Evolutionary conservation across 1,139 yeast genomes (phyloP).

Genomic region (Scheffersomyces insectosa): DNA sequence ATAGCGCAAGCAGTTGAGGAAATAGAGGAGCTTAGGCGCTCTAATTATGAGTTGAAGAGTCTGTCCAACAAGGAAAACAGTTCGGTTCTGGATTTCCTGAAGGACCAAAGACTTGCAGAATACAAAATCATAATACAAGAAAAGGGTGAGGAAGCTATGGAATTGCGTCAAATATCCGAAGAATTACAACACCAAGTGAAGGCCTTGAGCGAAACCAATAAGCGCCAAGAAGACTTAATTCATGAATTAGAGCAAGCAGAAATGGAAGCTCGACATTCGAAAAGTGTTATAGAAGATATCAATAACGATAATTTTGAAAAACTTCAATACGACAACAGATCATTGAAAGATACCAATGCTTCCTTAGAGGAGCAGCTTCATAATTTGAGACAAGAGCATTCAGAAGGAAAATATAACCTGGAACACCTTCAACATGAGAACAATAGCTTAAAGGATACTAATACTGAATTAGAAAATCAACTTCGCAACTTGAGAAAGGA

Average conservation of each 20-base stretch:
- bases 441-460: background rate
- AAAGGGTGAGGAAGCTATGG: conserved; percentile 13
- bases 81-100: background rate
- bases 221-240: too few species aligned
- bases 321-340: too few species aligned
- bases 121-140: conserved; percentile 12
- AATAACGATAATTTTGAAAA: too few species aligned
- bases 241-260: too few species aligned
- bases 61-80: conserved; percentile 19
- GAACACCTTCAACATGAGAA: too few species aligned
- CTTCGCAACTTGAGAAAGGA: background rate
- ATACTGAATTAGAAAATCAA: background rate
- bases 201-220: too few species aligned
- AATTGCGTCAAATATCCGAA: background rate
- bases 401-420: too few species aligned
- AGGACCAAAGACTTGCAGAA: conserved; percentile 5
- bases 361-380: too few species aligned
- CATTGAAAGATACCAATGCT: too few species aligned
- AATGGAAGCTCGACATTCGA: too few species aligned
- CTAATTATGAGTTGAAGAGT: conserved; percentile 5
- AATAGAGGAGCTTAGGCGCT: conserved; percentile 13
- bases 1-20: conserved; percentile 23
- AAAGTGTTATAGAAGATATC: too few species aligned
- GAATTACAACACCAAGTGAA: background rate
- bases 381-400: too few species aligned